Evolutionary conservation across 1,284 basidiomycete species (phyloP).

Genomic region (Sporisorium scitamineum): DNA sequence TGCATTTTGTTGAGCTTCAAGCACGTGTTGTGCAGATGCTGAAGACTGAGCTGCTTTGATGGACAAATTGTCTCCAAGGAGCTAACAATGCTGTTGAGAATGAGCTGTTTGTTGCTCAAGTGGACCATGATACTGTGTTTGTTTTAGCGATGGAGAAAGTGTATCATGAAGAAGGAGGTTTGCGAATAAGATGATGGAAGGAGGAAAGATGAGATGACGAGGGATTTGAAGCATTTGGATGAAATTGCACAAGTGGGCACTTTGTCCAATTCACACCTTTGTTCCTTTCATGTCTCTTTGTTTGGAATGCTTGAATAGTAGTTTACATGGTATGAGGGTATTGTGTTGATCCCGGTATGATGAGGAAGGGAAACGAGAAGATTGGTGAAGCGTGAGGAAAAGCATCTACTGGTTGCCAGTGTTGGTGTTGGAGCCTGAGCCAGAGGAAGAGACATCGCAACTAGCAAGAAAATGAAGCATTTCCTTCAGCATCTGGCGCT

Average conservation of each 20-base stretch:
- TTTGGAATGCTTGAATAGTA: neutral
- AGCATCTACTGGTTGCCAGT: neutral
- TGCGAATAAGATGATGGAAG: neutral
- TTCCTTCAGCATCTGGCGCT: neutral
- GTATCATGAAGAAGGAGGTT: neutral
- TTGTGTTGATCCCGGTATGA: neutral
- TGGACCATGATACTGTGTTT: neutral
- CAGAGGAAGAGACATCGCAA: no score
- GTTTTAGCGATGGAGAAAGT: neutral
- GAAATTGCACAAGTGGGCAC: neutral
- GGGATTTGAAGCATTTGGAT: neutral
- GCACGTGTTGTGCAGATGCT: no score
- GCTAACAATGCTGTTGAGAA: neutral
- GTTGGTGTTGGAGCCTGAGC: neutral
- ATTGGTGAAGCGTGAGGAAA: neutral
- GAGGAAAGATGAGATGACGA: neutral
- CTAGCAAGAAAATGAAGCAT: neutral
- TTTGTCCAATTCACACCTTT: neutral
- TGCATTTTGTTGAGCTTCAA: no score
- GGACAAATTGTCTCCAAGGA: neutral
- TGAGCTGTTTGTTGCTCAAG: neutral
- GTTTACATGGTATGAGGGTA: neutral
- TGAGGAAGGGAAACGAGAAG: neutral
- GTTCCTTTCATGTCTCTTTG: neutral
- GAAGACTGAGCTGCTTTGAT: neutral